Conservation (phyloP, 805 yeast species). For the Candida easanensis region DNA sequence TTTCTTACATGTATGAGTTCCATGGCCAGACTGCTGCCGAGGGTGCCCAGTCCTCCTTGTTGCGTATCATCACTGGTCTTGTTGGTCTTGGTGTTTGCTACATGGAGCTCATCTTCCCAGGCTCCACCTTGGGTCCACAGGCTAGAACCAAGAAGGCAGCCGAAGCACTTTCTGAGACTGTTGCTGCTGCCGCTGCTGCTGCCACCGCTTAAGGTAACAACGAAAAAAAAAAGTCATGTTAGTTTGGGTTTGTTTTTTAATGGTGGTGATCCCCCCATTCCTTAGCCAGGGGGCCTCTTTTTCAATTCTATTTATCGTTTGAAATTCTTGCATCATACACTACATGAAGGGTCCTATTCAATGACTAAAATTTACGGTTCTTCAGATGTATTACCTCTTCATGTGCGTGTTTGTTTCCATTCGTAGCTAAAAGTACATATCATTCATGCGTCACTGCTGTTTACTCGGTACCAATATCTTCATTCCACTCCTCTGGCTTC, state of each 20-base stretch:
- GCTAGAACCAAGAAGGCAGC: slow-evolving; percentile 11
- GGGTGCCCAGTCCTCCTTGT: slow-evolving; percentile 28
- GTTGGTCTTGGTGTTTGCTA: slow-evolving; percentile 45
- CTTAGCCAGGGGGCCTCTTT: too few relatives aligned
- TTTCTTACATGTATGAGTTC: slow-evolving; percentile 31
- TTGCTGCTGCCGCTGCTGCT: slow-evolving; percentile 13
- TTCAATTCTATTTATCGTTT: background rate
- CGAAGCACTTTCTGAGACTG: slow-evolving; percentile 9
- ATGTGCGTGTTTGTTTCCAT: too few relatives aligned
- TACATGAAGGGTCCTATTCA: background rate
- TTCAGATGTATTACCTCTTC: too few relatives aligned
- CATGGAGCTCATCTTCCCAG: slow-evolving; percentile 39
- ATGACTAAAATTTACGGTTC: too few relatives aligned
- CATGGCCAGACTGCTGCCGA: slow-evolving; percentile 30
- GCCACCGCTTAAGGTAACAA: slow-evolving; percentile 1
- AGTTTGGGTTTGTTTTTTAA: background rate
- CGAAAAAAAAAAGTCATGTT: background rate
- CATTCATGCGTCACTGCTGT: background rate
- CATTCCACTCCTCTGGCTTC: slow-evolving; percentile 76
- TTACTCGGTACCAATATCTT: slow-evolving; percentile 62
- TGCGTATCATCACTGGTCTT: slow-evolving; percentile 8
- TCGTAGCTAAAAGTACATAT: background rate
- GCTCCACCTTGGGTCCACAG: slow-evolving; percentile 7
- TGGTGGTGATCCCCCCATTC: too few relatives aligned
- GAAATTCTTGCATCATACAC: background rate